Conservation (phyloP, 2,329 filamentous ascomycete species). For the Gyromitra esculenta region DNA sequence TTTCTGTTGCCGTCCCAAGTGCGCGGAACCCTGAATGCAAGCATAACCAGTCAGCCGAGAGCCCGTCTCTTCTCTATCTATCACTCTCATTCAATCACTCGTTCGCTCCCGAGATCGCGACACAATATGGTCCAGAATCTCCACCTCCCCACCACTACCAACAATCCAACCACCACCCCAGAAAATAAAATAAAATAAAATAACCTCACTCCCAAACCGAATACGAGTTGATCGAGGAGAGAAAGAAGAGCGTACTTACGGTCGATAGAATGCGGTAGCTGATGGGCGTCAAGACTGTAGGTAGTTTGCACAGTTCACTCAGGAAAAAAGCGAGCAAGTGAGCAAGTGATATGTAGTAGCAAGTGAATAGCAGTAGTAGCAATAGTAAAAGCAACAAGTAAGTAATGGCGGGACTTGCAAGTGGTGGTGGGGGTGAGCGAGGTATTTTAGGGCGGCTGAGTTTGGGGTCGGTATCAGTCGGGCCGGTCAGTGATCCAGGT, state of each 20-base stretch:
- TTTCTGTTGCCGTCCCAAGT: constrained; percentile 50
- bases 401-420: constrained; percentile 43
- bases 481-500: constrained; percentile 43
- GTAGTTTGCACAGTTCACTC: constrained; percentile 43
- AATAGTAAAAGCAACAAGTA: constrained; percentile 42
- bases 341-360: constrained; percentile 36
- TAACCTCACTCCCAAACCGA: constrained; percentile 7
- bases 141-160: constrained; percentile 32
- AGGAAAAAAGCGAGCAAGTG: constrained; percentile 33
- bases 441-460: constrained; percentile 54
- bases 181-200: constrained; percentile 16
- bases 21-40: constrained; percentile 53
- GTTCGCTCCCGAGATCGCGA: constrained; percentile 48
- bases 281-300: constrained; percentile 21
- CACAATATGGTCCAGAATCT: constrained; percentile 31
- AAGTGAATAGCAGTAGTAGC: constrained; percentile 33
- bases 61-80: constrained; percentile 45
- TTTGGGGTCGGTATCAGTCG: constrained; percentile 44
- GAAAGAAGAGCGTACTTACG: constrained; percentile 36
- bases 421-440: constrained; percentile 52
- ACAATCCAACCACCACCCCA: constrained; percentile 18
- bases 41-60: constrained; percentile 53
- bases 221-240: constrained; percentile 5
- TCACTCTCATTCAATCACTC: constrained; percentile 45
- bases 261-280: constrained; percentile 10